Base-by-base conservation (phyloP, 2,329 filamentous ascomycete genomes). In the Fusarium tjaetaba region DNA sequence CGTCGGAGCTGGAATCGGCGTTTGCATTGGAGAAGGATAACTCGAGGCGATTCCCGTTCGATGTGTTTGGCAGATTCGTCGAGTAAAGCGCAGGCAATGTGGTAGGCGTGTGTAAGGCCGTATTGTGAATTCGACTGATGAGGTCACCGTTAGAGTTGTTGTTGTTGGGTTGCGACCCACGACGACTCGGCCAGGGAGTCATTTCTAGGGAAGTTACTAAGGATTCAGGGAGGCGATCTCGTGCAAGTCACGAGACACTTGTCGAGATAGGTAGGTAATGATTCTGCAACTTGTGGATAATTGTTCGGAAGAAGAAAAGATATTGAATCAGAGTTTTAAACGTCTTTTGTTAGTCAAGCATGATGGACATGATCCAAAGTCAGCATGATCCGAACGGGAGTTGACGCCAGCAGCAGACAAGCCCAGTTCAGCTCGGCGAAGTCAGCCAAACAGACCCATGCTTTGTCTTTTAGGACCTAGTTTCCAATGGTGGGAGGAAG, bases 1-100 rank as follows among this genome's bases (percentile, higher is more conserved):
- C 85, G 66, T 82, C 85, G 43, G 86, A 87, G 79, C 83, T 86
- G 45, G 84, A 84, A 66, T 85, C 84, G 73, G 63, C 74, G 67
- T 77, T 74, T 55, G 76, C 75, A 73, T 77, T 78, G 61, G 79
- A 74, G 30, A 78, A 78, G 65, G 79, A 74, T 26, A 79, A 65
- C 36, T 79, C 78, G 60, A 80, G 71, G 24, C 66, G 75, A 67
- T 76, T 68, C 20, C 60, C 55, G 61, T 68, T 68, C 22, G 69
- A 62, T 13, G 48, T 49, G 13, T 60, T 49, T 13, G 62, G 45
- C 8, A 65, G 51, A 45, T 65, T 60, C 34, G 57, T 60, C 55
- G 66, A 74, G 53, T 72, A 74, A 41, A 70, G 65, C 28, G 71
- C 76, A 26, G 71, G 70, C 32, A 81, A 68, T 8, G 78, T 75